These are phyloP conservation scores for Piloderma croceum DNA, from an alignment of 768 basidiomycete species.

Conservation along the genomic window DNA sequence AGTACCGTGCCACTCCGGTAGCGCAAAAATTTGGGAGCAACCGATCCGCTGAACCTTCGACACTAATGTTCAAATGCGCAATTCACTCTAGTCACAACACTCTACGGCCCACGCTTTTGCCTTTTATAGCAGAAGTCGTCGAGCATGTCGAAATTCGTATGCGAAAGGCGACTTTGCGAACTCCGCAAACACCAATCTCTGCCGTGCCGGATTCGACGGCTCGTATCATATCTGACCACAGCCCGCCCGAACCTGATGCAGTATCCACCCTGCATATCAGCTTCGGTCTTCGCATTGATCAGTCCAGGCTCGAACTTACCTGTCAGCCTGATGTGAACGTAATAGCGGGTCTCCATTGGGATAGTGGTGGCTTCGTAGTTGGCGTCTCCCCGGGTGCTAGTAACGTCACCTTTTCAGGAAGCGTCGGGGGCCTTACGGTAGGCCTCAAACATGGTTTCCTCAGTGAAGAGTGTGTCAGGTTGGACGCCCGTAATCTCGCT, in stretches of 20 bases:
- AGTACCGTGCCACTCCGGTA: slow-evolving; percentile 62
- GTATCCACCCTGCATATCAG: slow-evolving; percentile 62
- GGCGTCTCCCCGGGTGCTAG: slow-evolving; percentile 69
- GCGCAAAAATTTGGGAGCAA: slow-evolving; percentile 31
- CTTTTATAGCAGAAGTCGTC: slow-evolving; percentile 77
- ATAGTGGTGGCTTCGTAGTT: slow-evolving; percentile 87
- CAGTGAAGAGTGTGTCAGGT: slow-evolving; percentile 74
- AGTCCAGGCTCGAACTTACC: slow-evolving; percentile 78
- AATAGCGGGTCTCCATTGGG: slow-evolving; percentile 85
- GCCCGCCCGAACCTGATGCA: slow-evolving; percentile 18
- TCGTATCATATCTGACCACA: background rate
- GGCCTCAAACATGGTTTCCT: slow-evolving; percentile 82
- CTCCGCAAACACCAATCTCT: slow-evolving; percentile 18
- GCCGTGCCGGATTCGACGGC: slow-evolving; percentile 4
- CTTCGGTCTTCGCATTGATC: slow-evolving; percentile 87
- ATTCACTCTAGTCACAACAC: slow-evolving; percentile 86
- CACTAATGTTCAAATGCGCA: slow-evolving; percentile 78
- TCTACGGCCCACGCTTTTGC: slow-evolving; percentile 74
- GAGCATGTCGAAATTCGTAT: slow-evolving; percentile 65
- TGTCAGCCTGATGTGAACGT: slow-evolving; percentile 93
- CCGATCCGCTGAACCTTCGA: slow-evolving; percentile 43
- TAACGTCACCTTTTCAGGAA: slow-evolving; percentile 70
- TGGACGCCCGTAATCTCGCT: slow-evolving; percentile 76
- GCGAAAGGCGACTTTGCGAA: slow-evolving; percentile 40
- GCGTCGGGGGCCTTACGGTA: slow-evolving; percentile 74